Evolutionary conservation across 2,329 filamentous ascomycete species (phyloP), one percentile per base, ranked within the genome.

Genomic region (Colletotrichum tropicicola): DNA sequence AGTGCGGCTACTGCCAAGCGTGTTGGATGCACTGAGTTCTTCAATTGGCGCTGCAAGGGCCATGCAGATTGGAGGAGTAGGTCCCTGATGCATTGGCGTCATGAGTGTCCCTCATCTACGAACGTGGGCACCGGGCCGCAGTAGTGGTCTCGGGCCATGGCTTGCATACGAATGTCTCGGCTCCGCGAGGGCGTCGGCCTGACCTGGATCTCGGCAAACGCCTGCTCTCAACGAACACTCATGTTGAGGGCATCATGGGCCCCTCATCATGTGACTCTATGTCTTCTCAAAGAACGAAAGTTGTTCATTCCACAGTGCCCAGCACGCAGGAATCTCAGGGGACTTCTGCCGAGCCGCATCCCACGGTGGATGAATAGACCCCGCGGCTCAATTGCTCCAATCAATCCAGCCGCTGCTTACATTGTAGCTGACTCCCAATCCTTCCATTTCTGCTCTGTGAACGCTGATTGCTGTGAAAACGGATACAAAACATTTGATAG

Each of bases 1-100:
- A 32, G n/a, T 41, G 35, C 55, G 55, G 55, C 45, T 10, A 32
- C 47, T 37, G 60, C 55, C 47, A 59, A 64, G 55, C n/a, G 47
- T 41, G 41, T 19, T 15, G 17, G 19, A 9, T 4, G 41, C 15
- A 19, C 25, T 15, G 21, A 59, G 8, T 52, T 45, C 28, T 41
- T 51, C 55, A 23, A 15, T 37, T 10, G 15, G 8, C 37, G 4
- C n/a, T 44, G 25, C 23, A n/a, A 47, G 28, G 30, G 39, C 17
- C 47, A 21, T 53, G 60, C n/a, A n/a, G n/a, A n/a, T n/a, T n/a
- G n/a, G n/a, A n/a, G n/a, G n/a, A n/a, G n/a, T n/a, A n/a, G n/a
- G n/a, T n/a, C n/a, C n/a, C n/a, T n/a, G n/a, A n/a, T n/a, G n/a
- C n/a, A n/a, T n/a, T n/a, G n/a, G n/a, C n/a, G n/a, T n/a, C n/a